A percentile compares a stretch with the other conserved stretches of the same genome.
Evolutionary conservation across 495 filamentous ascomycete genomes (phyloP).

Genomic region (Penicillium mononematosum): DNA sequence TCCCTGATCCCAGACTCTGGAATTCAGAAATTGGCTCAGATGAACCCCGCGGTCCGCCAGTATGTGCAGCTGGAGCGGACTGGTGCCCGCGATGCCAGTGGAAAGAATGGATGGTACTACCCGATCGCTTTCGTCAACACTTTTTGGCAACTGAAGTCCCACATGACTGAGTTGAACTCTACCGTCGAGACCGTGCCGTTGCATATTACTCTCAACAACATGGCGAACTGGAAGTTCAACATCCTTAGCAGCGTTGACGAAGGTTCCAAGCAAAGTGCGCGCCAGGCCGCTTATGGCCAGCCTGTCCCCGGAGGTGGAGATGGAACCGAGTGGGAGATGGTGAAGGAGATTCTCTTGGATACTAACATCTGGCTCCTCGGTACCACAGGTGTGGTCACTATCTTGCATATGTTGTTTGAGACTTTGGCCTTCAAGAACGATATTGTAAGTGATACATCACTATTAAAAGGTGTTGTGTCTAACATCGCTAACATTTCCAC

Average conservation of each 20-base stretch:
- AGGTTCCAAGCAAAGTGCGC: conserved; percentile 75
- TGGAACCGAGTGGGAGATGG: conserved; percentile 86
- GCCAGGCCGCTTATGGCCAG: conserved; percentile 65
- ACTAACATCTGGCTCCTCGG: conserved; percentile 89
- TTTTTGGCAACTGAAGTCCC: conserved; percentile 90
- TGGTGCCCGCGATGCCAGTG: conserved; percentile 72
- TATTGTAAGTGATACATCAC: conserved; percentile 54
- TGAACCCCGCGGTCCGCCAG: conserved; percentile 73
- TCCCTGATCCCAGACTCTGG: conserved; percentile 83
- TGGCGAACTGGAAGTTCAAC: conserved; percentile 88
- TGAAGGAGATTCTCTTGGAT: conserved; percentile 91
- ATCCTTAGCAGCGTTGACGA: conserved; percentile 81
- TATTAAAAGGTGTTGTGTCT: background rate
- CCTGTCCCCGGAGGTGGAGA: conserved; percentile 65
- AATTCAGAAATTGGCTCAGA: conserved; percentile 57
- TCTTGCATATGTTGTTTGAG: conserved; percentile 94
- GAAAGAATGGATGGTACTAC: conserved; percentile 96
- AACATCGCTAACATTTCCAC: conserved; percentile 20
- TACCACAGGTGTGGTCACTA: conserved; percentile 77
- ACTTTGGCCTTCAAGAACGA: conserved; percentile 96
- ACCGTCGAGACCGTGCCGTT: conserved; percentile 82
- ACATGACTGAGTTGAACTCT: conserved; percentile 91
- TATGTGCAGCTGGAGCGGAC: conserved; percentile 73
- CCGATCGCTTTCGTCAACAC: conserved; percentile 90
- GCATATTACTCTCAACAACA: conserved; percentile 78